These are phyloP conservation scores for Venturia oleaginea DNA, from an alignment of 2,329 filamentous ascomycete genomes.

Conservation along the genomic window DNA sequence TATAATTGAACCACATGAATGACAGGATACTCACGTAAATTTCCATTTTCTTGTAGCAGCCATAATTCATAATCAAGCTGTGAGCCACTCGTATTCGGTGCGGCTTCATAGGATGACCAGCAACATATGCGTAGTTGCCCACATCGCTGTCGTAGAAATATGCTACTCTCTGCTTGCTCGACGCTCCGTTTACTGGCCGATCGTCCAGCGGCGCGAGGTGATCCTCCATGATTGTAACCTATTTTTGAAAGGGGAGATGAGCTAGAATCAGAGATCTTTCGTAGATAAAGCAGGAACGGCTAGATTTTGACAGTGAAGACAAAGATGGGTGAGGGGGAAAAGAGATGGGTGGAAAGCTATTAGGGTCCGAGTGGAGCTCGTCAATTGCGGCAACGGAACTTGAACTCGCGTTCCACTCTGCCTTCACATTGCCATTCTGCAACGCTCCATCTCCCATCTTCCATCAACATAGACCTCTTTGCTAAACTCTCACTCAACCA, in stretches of 20 bases:
- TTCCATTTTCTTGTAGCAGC: slow-evolving; percentile 64
- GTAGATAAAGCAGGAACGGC: not conserved
- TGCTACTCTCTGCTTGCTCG: slow-evolving; percentile 45
- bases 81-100: slow-evolving; percentile 58
- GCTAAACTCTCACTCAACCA: not conserved
- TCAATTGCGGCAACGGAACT: slow-evolving; percentile 2
- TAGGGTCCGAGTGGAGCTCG: not conserved
- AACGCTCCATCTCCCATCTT: not conserved
- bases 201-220: slow-evolving; percentile 39
- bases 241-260: not conserved
- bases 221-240: slow-evolving; percentile 1
- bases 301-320: not conserved
- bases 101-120: slow-evolving; percentile 59
- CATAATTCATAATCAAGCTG: slow-evolving; percentile 62
- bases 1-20: slow-evolving; percentile 18
- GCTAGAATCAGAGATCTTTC: not conserved
- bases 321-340: not conserved
- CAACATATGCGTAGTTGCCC: slow-evolving; percentile 93
- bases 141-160: slow-evolving; percentile 99
- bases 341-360: not conserved
- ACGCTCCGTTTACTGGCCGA: slow-evolving; percentile 24
- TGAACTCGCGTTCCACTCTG: not conserved
- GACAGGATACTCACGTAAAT: slow-evolving; percentile 48
- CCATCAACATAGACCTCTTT: not conserved
- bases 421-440: not conserved